Base-by-base conservation (phyloP, 129 eudicot species). In the Artemisia annua region DNA sequence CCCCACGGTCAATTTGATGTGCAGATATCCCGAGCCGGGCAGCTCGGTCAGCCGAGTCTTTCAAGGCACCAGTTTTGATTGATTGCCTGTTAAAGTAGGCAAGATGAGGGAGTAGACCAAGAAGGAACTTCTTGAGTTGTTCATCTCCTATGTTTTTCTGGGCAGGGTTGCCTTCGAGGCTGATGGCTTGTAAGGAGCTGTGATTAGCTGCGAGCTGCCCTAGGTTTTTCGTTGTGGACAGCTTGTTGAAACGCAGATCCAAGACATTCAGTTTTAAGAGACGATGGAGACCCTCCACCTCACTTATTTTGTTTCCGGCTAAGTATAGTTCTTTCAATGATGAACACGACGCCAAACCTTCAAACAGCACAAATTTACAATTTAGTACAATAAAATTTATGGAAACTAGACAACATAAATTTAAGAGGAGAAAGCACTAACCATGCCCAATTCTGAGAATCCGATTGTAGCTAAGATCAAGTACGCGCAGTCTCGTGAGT, bases 171-270 rank as follows among this genome's bases (percentile, higher is more conserved):
- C 99, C 99, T 83, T 94, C 99, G 39, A 94, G 72, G 83, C 99
- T 90, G 35, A 94, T 83, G 78, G 97, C 97, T 78, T 94, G 99
- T 72, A 94, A 83, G 69, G 96, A 94, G 69, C 75, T 86, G 87
- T 86, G 90, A 77, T 94, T 94, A 1, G 99, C 97, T 11, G 99
- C 99, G 11, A 94, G 99, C 64, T 94, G 99, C 63, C 99, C 97
- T 0, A 90, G 87, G 75, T 83, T 79, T 77, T 94, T 94, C 54
- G 97, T 74, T 1, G 99, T 90, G 3, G 99, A 91, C 52, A 94
- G 85, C 82, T 94, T 94, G 91, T 90, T 94, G 97, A 88, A 94
- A 57, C 99, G 95, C 8, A 94, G 75, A 77, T 94, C 99, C 39
- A 94, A 82, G 20, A 94, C 96, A n/a, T 79, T 80, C 73, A 94